A percentile compares a stretch with the other conserved stretches of the same genome.
phyloP scores from a whole-genome alignment of 1,139 yeast genomes.

The Saccharomycopsis hybrid region DNA sequence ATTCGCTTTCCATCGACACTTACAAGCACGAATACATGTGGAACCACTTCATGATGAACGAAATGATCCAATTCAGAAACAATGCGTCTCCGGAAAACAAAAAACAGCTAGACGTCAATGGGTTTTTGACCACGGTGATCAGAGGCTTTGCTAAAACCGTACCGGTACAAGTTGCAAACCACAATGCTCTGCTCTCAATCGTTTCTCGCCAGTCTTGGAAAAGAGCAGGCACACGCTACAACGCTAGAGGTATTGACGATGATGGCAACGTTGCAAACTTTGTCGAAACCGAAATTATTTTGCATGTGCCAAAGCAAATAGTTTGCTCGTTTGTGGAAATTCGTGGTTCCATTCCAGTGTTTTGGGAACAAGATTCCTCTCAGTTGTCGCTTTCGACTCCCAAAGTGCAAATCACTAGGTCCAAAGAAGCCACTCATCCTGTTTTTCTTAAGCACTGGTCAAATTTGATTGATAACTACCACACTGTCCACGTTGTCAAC shows the following conservation, averaged over 20 bases:
- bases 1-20: constrained; percentile 44
- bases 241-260: constrained; percentile 93
- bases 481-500: constrained; percentile 81
- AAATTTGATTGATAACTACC: constrained; percentile 64
- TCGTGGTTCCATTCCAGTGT: constrained; percentile 91
- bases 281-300: constrained; percentile 86
- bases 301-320: constrained; percentile 44
- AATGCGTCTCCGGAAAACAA: constrained; percentile 58
- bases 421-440: constrained; percentile 88
- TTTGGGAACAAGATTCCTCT: constrained; percentile 96
- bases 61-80: constrained; percentile 66
- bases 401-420: constrained; percentile 81
- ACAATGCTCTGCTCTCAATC: constrained; percentile 59
- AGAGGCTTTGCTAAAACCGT: constrained; percentile 89
- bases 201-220: constrained; percentile 93
- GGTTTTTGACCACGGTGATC: constrained; percentile 83
- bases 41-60: constrained; percentile 89
- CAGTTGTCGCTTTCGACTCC: constrained; percentile 58
- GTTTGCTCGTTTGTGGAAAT: constrained; percentile 74
- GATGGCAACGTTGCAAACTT: constrained; percentile 93
- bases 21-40: constrained; percentile 89
- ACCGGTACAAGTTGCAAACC: constrained; percentile 43
- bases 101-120: constrained; percentile 58
- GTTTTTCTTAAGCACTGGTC: constrained; percentile 79
- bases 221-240: constrained; percentile 92